Evolutionary conservation across 2,329 filamentous ascomycete species (phyloP).

Genomic region (Esteya vermicola): DNA sequence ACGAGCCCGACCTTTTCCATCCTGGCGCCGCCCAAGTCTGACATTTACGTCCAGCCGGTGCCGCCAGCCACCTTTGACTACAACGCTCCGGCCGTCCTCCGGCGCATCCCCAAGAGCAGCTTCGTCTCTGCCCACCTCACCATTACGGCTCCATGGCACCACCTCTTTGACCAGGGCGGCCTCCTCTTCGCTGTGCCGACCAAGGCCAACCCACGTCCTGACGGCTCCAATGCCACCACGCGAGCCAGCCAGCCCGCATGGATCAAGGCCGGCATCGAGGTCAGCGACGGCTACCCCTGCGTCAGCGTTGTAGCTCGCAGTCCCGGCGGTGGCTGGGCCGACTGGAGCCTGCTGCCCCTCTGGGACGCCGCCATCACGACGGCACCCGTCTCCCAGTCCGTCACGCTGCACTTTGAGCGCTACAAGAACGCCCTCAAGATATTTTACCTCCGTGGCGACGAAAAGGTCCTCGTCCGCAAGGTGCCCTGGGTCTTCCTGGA

Average conservation of each 20-base stretch:
- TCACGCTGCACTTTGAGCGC: conserved; percentile 5
- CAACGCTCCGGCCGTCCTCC: conserved; percentile 4
- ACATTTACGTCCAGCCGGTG: conserved; percentile 8
- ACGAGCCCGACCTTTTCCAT: not conserved
- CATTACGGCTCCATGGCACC: conserved; percentile 4
- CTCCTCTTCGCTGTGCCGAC: conserved; percentile 7
- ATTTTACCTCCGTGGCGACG: conserved; percentile 2
- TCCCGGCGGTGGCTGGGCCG: conserved; percentile 6
- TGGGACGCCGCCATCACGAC: not conserved
- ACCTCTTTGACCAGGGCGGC: conserved; percentile 9
- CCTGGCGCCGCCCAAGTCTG: conserved; percentile 7
- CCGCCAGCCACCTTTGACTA: conserved; percentile 3
- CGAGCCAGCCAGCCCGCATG: conserved; percentile 7
- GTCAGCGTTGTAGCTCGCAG: conserved; percentile 6
- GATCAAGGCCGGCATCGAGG: conserved; percentile 11
- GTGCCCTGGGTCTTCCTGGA: conserved; percentile 10
- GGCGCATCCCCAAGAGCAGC: not conserved
- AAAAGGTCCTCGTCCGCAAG: conserved; percentile 6
- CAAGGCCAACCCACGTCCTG: conserved; percentile 1
- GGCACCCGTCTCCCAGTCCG: conserved; percentile 1
- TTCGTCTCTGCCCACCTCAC: conserved; percentile 7
- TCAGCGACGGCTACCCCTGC: conserved; percentile 7
- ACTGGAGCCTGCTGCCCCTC: conserved; percentile 10
- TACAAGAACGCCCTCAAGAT: conserved; percentile 8
- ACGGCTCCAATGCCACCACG: not conserved